Conservation (phyloP, 2,329 filamentous ascomycete genomes). For the Fusarium graminum region DNA sequence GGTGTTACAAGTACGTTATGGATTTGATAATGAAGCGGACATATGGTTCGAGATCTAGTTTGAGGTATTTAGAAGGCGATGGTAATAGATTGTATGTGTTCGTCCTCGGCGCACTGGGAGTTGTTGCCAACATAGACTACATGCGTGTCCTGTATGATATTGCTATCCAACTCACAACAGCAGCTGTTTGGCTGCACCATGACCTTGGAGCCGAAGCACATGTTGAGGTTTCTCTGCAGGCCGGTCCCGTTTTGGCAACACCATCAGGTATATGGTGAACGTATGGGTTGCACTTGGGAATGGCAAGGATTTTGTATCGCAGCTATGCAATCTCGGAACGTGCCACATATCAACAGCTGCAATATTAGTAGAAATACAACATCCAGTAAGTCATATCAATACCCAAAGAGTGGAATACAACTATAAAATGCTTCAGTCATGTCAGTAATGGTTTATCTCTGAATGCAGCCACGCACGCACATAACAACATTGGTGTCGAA, state of each 20-base stretch:
- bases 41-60: background rate
- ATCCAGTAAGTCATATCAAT: background rate
- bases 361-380: background rate
- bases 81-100: background rate
- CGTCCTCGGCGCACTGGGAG: background rate
- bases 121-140: constrained; percentile 1
- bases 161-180: constrained; percentile 17
- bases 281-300: constrained; percentile 35
- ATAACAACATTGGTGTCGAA: background rate
- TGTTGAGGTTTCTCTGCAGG: constrained; percentile 31
- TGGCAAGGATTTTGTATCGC: constrained; percentile 26
- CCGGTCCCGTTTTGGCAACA: constrained; percentile 31
- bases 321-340: constrained; percentile 25
- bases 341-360: background rate
- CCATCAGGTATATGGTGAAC: constrained; percentile 15
- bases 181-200: constrained; percentile 30
- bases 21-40: constrained; percentile 6
- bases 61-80: background rate
- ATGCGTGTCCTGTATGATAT: constrained; percentile 4
- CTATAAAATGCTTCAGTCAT: background rate
- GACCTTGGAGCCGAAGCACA: constrained; percentile 33
- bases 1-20: constrained; percentile 12
- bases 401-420: no score
- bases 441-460: background rate
- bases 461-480: background rate